Percentiles rank a stretch among this genome's conserved stretches.
These are phyloP conservation scores for Pinus albicaulis DNA, from an alignment of 75 land plant species.

Conservation along the genomic window DNA sequence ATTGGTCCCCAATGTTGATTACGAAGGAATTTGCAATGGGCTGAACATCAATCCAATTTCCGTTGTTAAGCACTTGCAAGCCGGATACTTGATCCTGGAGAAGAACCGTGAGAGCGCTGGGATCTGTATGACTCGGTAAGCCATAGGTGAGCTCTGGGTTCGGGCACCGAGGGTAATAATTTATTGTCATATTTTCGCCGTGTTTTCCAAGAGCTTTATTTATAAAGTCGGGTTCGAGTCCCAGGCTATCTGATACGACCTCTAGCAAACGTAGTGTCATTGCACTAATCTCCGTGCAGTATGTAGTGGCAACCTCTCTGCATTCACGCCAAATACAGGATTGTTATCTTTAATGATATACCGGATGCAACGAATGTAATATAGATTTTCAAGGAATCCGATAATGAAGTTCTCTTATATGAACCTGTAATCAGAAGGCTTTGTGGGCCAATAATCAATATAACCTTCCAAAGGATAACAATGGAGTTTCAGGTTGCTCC, in stretches of 20 bases:
- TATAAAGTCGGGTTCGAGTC: slow-evolving; percentile 29
- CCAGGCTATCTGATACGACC: slow-evolving; percentile 46
- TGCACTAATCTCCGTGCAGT: slow-evolving; percentile 26
- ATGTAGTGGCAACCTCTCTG: slow-evolving; percentile 38
- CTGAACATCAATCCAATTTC: slow-evolving; percentile 42
- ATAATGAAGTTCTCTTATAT: neutral
- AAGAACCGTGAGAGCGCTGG: slow-evolving; percentile 40
- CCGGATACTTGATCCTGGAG: slow-evolving; percentile 48
- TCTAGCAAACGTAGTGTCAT: slow-evolving; percentile 25
- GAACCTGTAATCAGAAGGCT: slow-evolving; percentile 72
- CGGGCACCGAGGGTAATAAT: slow-evolving; percentile 60
- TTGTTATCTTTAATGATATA: no score
- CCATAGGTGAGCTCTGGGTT: slow-evolving; percentile 55
- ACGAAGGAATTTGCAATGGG: slow-evolving; percentile 38
- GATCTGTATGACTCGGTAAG: slow-evolving; percentile 43
- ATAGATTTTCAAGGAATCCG: neutral
- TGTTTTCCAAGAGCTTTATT: slow-evolving; percentile 21
- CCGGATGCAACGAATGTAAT: no score
- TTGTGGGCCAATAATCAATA: slow-evolving; percentile 68
- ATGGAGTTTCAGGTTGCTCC: slow-evolving; percentile 85
- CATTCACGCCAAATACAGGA: neutral
- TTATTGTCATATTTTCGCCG: slow-evolving; percentile 35
- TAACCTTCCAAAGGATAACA: slow-evolving; percentile 69
- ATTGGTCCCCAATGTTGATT: slow-evolving; percentile 53
- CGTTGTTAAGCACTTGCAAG: slow-evolving; percentile 40